Base-by-base conservation (phyloP, 768 basidiomycete genomes). In the Sistotremastrum suecicum region DNA sequence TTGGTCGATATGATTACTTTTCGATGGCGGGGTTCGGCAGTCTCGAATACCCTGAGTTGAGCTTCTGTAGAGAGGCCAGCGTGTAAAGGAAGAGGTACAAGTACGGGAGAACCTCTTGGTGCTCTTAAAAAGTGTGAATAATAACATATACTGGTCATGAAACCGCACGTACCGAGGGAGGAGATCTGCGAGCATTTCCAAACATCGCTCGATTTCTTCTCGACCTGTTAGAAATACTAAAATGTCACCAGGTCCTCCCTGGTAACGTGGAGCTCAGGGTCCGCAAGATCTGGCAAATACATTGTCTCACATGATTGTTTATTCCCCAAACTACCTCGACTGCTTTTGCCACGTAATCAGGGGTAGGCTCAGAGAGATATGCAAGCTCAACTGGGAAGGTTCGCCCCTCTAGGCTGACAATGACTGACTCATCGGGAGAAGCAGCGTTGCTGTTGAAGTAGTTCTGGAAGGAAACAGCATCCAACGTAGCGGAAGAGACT, bases 1-100 rank as follows among this genome's bases (percentile, higher is more conserved):
- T 99, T 99, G 0, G 95, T 99, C 3, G 87, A 74, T 31, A 95
- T 74, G 43, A 99, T 80, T 43, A 95, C 80, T 61, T 98, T 99
- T 45, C 95, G 74, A 3, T 71, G 76, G 40, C 84, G 82, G 33
- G 70, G 67, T n/a, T 78, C 76, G 10, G 85, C 63, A 5, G 80
- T 72, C 48, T 83, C 76, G 55, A 99, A 99, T 3, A 91, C 80
- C 44, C 72, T 70, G 34, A 89, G 71, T 51, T 99, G 95, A 55
- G 95, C 91, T 38, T 86, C 80, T 0, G 78, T 85, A 1, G 85
- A 74, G 10, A 99, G 68, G 4, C 92, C 92, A 0, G 95, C 86
- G 58, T 98, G 87, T 1, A 99, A 64, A 1, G 94, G 80, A 5
- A 94, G 60, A 0, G 82, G 77, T 7, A 71, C 57, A 10, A 94